Base-by-base conservation (phyloP, 202 grass and related monocot genomes). In the Brachypodium distachyon region DNA sequence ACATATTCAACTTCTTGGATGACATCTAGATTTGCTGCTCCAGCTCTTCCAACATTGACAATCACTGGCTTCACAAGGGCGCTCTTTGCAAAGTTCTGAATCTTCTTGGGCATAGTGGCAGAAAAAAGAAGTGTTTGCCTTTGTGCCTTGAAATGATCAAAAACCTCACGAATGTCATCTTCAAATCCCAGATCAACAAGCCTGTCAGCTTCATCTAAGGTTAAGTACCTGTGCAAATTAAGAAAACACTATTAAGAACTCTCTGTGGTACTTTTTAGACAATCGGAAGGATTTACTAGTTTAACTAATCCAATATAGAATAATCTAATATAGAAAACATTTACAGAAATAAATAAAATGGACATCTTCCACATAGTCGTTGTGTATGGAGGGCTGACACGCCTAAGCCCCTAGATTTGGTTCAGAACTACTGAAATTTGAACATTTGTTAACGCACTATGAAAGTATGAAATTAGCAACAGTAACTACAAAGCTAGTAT, bases 1-100 rank as follows among this genome's bases (percentile, higher is more conserved):
- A 98, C 95, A 75, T 98, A 98, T 70, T 98, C 95, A 4, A 98
- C 95, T 80, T 98, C 95, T 90, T 98, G 95, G 70, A 97, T 97
- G 16, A 92, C 95, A 62, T 97, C 95, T 10, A 97, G 91, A 80
- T 97, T 97, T 58, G 95, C 95, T 12, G 95, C 95, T 32, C 95
- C 95, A 33, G 95, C 95, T 83, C 95, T 79, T 37, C 95, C 95
- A 6, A 98, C 95, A 82, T 95, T 98, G 12, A 98, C 95, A 9
- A 82, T 90, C 56, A 98, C 82, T 16, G 95, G 95, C 82, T 88
- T 84, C 12, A 98, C 95, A 9, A 98, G 84, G 48, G 95, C 91
- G 67, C 83, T 92, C 72, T 82, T 98, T 3, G 95, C 95, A 25
- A 98, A 98, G 49, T 76, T 98, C 57, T 98, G 95, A 52, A 98